These are phyloP conservation scores for Cyclocybe aegerita DNA, from an alignment of 768 basidiomycete species.

Conservation along the genomic window DNA sequence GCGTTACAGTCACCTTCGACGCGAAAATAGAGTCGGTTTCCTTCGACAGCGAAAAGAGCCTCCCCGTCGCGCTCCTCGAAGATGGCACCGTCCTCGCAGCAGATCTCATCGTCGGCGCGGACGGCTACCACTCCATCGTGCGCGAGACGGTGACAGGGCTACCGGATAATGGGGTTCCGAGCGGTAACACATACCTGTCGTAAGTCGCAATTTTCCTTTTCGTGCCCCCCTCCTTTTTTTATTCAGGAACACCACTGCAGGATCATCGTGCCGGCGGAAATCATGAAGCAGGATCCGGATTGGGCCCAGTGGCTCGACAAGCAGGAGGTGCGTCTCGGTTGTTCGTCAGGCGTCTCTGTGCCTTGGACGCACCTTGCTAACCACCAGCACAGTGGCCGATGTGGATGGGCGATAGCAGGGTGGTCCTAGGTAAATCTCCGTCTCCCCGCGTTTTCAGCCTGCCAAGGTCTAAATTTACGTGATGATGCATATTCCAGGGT, in stretches of 20 bases:
- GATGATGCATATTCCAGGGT: constrained; percentile 16
- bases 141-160: constrained; percentile 33
- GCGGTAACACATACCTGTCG: constrained; percentile 36
- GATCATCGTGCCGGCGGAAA: constrained; percentile 33
- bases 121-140: constrained; percentile 43
- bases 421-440: not conserved
- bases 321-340: constrained; percentile 28
- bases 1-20: constrained; percentile 36
- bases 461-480: no score
- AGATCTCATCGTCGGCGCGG: constrained; percentile 52
- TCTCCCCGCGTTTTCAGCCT: no score
- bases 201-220: constrained; percentile 19
- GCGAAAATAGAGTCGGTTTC: constrained; percentile 25
- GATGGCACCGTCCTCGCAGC: constrained; percentile 36
- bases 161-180: constrained; percentile 23
- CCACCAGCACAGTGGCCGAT: constrained; percentile 25
- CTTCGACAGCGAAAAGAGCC: constrained; percentile 23
- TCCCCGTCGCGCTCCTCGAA: constrained; percentile 26
- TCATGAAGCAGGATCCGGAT: constrained; percentile 38
- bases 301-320: constrained; percentile 28
- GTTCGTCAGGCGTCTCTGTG: not conserved
- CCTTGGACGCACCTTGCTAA: not conserved
- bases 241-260: constrained; percentile 18
- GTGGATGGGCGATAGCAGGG: constrained; percentile 30
- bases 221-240: no score